phyloP scores from a whole-genome alignment of 2,329 filamentous ascomycete species.

The Simplicillium sp. region DNA sequence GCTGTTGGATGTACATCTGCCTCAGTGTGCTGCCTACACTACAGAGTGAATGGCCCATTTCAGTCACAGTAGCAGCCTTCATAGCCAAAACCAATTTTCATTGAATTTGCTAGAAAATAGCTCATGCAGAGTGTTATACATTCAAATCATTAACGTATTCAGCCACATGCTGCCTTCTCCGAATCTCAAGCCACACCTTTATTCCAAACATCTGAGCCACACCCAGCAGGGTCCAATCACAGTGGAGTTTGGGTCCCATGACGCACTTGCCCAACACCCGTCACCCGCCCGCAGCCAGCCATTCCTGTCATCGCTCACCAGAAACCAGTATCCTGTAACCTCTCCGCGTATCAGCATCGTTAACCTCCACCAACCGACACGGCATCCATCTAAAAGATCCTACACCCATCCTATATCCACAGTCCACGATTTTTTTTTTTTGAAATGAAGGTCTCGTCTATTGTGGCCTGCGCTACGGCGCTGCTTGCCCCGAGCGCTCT shows the following conservation, averaged over 20 bases:
- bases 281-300: constrained; percentile 2
- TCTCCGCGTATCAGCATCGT: not conserved
- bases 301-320: not conserved
- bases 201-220: too few relatives aligned
- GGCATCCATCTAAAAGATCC: not conserved
- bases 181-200: not conserved
- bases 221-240: constrained; percentile 8
- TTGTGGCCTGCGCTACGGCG: constrained; percentile 35
- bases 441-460: constrained; percentile 26
- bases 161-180: too few relatives aligned
- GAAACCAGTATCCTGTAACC: not conserved
- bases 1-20: too few relatives aligned
- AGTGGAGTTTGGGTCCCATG: constrained; percentile 23
- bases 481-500: constrained; percentile 31
- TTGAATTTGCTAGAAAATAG: too few relatives aligned
- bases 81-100: too few relatives aligned
- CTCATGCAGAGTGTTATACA: too few relatives aligned
- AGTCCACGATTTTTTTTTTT: too few relatives aligned
- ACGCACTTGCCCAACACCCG: constrained; percentile 20
- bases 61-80: too few relatives aligned
- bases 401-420: not conserved
- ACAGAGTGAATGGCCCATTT: too few relatives aligned
- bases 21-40: too few relatives aligned
- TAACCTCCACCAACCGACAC: not conserved
- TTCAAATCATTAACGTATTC: too few relatives aligned